Percentiles rank a stretch among this genome's conserved stretches.
Conservation (phyloP, 352 stramenopile genomes). For the Elongisporangium anandrum region DNA sequence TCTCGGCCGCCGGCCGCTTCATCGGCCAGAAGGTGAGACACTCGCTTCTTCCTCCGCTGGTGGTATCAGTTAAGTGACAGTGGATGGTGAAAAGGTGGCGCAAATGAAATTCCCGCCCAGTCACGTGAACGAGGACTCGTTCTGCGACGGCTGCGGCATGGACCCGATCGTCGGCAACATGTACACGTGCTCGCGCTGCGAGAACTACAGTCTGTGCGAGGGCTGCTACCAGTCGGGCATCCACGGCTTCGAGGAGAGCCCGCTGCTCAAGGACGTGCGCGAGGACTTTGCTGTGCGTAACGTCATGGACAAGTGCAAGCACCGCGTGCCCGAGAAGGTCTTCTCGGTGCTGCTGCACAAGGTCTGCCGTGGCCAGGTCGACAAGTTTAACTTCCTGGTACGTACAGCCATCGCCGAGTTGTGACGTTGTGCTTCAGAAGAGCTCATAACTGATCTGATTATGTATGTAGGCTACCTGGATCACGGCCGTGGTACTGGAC, state of each 20-base stretch:
- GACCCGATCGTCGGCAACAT: slow-evolving; percentile 86
- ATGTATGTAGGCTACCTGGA: slow-evolving; percentile 53
- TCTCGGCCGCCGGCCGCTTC: slow-evolving; percentile 70
- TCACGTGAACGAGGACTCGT: slow-evolving; percentile 85
- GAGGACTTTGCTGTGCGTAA: slow-evolving; percentile 81
- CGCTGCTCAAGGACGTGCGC: slow-evolving; percentile 65
- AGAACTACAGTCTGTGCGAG: slow-evolving; percentile 82
- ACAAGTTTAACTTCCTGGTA: slow-evolving; percentile 87
- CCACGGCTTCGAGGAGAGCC: slow-evolving; percentile 81
- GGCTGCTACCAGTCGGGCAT: slow-evolving; percentile 81
- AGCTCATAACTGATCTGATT: neutral
- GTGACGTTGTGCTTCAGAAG: neutral
- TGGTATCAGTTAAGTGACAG: neutral
- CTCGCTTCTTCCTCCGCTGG: slow-evolving; percentile 1
- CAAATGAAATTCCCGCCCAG: slow-evolving; percentile 68
- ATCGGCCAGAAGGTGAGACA: slow-evolving; percentile 63
- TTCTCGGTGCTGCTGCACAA: slow-evolving; percentile 82
- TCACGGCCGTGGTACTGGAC: slow-evolving; percentile 70
- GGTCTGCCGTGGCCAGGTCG: slow-evolving; percentile 77
- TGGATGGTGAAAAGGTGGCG: slow-evolving; percentile 28
- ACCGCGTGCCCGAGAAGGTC: slow-evolving; percentile 77
- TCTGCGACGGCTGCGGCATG: slow-evolving; percentile 88
- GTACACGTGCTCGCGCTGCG: slow-evolving; percentile 85
- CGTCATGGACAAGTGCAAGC: slow-evolving; percentile 68
- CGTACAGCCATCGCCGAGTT: neutral